Evolutionary conservation across 139 green algal species (phyloP), one percentile per base, ranked within the genome.

Genomic region (Mesostigma viride): DNA sequence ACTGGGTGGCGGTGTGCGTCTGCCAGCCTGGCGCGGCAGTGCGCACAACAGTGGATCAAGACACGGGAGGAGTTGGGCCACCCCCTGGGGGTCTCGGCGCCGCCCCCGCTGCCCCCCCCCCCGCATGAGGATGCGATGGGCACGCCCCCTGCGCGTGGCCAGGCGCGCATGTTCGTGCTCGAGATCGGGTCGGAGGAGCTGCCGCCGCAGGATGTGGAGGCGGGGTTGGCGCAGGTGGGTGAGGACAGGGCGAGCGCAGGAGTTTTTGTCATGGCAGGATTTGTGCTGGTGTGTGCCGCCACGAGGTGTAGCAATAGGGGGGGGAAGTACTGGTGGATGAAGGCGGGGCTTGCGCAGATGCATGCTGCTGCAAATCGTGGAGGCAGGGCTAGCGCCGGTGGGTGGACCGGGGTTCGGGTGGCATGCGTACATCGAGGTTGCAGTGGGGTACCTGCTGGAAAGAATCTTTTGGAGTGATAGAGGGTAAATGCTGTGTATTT

Each of bases 171-270:
- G 31, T 93, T 98, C 76, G 86, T 97, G 61, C 71, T 99, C 51
- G 94, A 99, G 82, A 73, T 99, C 17, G 94, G 94, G n/a, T 88
- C 78, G 22, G 93, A 99, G 82, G 94, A 99, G 84, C 81, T 99
- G 46, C 94, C 94, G 0, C 88, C 94, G 1, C 80, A 91, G 31
- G 94, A 99, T 32, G 82, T 96, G 31, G 68, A 71, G 24, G 67
- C 74, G 0, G 87, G 77, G 1, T 46, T 91, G 27, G 57, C 74
- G 22, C 93, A 98, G 81, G 84, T 99, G 17, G 83, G 47, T 51
- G 68, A n/a, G n/a, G n/a, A n/a, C n/a, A n/a, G n/a, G 11, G 36
- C n/a, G 32, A 26, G 6, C 53, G 26, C 24, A 66, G 2, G 35
- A 44, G 6, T 48, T 48, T 22, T 48, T 48, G 36, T 48, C 11